A percentile compares a stretch with the other conserved stretches of the same genome.
phyloP scores from a whole-genome alignment of 306 rosid genomes.

The Castanospermum australe region DNA sequence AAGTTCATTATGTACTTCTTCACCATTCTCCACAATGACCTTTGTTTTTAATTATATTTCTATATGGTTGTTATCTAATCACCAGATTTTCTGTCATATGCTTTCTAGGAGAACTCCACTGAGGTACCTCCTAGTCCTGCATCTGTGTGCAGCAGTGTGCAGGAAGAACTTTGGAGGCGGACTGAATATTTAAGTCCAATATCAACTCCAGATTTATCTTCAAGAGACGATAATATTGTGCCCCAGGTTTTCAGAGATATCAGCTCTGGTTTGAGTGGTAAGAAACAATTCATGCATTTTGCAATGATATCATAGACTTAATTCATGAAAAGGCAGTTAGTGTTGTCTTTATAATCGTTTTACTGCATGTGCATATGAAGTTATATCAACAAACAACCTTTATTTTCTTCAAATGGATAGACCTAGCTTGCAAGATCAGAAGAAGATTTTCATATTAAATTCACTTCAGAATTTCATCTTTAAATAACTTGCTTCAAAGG shows the following conservation, averaged over 20 bases:
- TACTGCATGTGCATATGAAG: slow-evolving; percentile 7
- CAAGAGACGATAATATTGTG: slow-evolving; percentile 56
- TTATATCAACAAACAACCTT: background rate
- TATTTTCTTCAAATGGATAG: background rate
- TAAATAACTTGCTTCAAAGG: slow-evolving; percentile 16
- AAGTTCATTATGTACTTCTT: slow-evolving; percentile 38
- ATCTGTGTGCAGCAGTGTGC: slow-evolving; percentile 88
- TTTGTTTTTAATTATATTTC: slow-evolving; percentile 26
- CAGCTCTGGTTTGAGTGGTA: slow-evolving; percentile 88
- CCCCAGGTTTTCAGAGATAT: slow-evolving; percentile 79
- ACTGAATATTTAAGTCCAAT: slow-evolving; percentile 68
- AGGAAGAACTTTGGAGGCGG: slow-evolving; percentile 81
- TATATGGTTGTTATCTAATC: slow-evolving; percentile 25
- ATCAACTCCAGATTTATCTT: slow-evolving; percentile 77
- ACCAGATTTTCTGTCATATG: slow-evolving; percentile 19
- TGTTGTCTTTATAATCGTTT: background rate
- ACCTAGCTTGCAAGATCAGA: slow-evolving; percentile 19
- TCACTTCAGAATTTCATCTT: background rate
- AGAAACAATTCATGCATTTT: slow-evolving; percentile 17
- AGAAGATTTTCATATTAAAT: slow-evolving; percentile 3
- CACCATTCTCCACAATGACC: background rate
- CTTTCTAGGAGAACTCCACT: slow-evolving; percentile 80
- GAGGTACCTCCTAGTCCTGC: slow-evolving; percentile 99
- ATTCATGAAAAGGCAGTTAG: background rate
- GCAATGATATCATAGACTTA: slow-evolving; percentile 7